phyloP scores from a whole-genome alignment of 805 yeast genomes.

The Teunomyces lycoperdinae region DNA sequence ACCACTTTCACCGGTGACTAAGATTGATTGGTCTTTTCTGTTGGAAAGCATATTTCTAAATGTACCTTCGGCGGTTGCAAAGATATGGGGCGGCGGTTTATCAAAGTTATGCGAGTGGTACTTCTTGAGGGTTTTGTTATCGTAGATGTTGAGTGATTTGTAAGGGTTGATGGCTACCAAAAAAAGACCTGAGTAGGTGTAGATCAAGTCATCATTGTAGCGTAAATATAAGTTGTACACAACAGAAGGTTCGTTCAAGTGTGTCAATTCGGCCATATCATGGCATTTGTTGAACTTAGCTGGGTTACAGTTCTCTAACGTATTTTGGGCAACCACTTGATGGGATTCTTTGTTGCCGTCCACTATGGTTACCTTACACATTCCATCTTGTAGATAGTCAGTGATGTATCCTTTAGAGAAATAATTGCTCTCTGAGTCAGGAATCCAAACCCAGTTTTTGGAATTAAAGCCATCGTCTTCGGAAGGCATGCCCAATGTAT shows the following conservation, averaged over 20 bases:
- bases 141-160: conserved; percentile 68
- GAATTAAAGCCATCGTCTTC: conserved; percentile 34
- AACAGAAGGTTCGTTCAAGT: conserved; percentile 94
- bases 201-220: conserved; percentile 73
- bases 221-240: conserved; percentile 76
- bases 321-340: conserved; percentile 41
- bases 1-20: conserved; percentile 99
- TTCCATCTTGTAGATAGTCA: conserved; percentile 37
- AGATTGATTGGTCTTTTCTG: conserved; percentile 77
- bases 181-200: conserved; percentile 93
- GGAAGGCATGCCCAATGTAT: conserved; percentile 10
- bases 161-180: conserved; percentile 96
- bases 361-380: conserved; percentile 34
- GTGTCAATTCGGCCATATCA: conserved; percentile 95
- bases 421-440: conserved; percentile 48
- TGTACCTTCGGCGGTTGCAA: conserved; percentile 85
- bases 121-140: conserved; percentile 49
- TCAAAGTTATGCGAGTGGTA: conserved; percentile 45
- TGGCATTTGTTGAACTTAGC: conserved; percentile 83
- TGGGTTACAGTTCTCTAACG: conserved; percentile 74
- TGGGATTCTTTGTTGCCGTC: conserved; percentile 42
- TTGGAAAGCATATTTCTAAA: conserved; percentile 69
- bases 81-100: conserved; percentile 76
- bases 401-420: conserved; percentile 62
- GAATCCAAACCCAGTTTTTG: conserved; percentile 77